Evolutionary conservation across 768 basidiomycete species (phyloP).

Genomic region (Mycena indigotica): DNA sequence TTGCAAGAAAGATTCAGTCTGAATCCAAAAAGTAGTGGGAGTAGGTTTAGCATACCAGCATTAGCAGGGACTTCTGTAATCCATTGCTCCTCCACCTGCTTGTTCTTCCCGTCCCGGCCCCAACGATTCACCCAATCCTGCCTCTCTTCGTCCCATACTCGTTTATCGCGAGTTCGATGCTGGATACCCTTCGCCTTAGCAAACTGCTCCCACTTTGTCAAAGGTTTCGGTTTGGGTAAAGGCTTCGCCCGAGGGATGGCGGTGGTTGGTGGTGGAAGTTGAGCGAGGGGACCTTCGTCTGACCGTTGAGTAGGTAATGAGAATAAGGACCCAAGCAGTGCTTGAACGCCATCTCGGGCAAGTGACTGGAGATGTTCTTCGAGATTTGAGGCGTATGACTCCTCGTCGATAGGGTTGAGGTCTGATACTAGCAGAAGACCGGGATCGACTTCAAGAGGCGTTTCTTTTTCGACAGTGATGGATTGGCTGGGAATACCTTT

Average conservation of each 20-base stretch:
- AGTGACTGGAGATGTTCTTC: slow-evolving; percentile 80
- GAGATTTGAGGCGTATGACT: slow-evolving; percentile 64
- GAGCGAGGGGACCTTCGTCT: slow-evolving; percentile 79
- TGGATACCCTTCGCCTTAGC: slow-evolving; percentile 93
- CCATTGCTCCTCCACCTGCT: slow-evolving; percentile 85
- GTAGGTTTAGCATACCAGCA: slow-evolving; percentile 60
- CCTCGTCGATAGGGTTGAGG: slow-evolving; percentile 81
- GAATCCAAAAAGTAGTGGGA: neutral
- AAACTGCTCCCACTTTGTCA: slow-evolving; percentile 96
- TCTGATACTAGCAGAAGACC: slow-evolving; percentile 88
- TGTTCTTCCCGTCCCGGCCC: slow-evolving; percentile 91
- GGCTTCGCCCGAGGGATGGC: slow-evolving; percentile 88
- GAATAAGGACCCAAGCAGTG: slow-evolving; percentile 79
- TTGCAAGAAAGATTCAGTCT: slow-evolving; percentile 30
- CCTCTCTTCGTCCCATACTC: slow-evolving; percentile 91
- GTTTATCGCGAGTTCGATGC: slow-evolving; percentile 74
- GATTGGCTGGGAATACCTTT: slow-evolving; percentile 53
- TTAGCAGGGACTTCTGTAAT: slow-evolving; percentile 86
- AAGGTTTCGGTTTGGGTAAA: slow-evolving; percentile 87
- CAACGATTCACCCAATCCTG: slow-evolving; percentile 92
- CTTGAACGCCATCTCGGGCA: slow-evolving; percentile 81
- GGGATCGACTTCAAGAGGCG: slow-evolving; percentile 76
- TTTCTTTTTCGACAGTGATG: slow-evolving; percentile 74
- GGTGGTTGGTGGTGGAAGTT: slow-evolving; percentile 77
- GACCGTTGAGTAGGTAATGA: slow-evolving; percentile 75